These are phyloP conservation scores for Sporothrix variecibatus DNA, from an alignment of 2,329 filamentous ascomycete genomes.

Conservation along the genomic window DNA sequence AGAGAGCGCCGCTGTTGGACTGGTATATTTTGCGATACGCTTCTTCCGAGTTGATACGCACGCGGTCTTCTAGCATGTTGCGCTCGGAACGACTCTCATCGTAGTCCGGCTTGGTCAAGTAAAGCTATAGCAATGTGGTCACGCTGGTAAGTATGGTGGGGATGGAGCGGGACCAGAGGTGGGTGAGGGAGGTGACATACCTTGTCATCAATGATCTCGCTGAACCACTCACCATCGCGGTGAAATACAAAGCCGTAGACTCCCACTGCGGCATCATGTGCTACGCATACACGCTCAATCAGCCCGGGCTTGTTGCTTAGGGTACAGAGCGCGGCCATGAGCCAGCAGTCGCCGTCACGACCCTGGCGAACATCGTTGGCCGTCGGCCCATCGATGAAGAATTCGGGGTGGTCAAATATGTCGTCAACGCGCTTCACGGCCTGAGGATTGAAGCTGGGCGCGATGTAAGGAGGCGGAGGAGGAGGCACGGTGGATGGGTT, in stretches of 20 bases:
- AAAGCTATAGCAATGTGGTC: conserved; percentile 38
- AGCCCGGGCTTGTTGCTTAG: conserved; percentile 71
- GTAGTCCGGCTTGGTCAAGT: conserved; percentile 60
- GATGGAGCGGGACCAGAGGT: not conserved
- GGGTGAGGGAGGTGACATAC: not conserved
- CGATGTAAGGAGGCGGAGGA: conserved; percentile 22
- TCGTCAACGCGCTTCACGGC: conserved; percentile 71
- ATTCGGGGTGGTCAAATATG: conserved; percentile 74
- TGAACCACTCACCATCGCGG: conserved; percentile 74
- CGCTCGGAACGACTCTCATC: conserved; percentile 58
- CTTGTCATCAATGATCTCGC: conserved; percentile 60
- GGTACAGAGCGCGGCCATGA: conserved; percentile 77
- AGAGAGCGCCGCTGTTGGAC: conserved; percentile 67
- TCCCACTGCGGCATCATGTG: conserved; percentile 69
- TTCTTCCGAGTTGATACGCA: conserved; percentile 55
- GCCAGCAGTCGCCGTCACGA: conserved; percentile 80
- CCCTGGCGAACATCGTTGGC: conserved; percentile 80
- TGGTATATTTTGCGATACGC: conserved; percentile 66
- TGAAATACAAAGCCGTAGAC: conserved; percentile 87
- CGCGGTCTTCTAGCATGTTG: conserved; percentile 48
- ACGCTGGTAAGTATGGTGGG: not conserved
- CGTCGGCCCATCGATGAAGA: conserved; percentile 75
- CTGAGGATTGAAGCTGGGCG: conserved; percentile 44
- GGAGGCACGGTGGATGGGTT: not conserved
- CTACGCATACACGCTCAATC: conserved; percentile 74